Evolutionary conservation across 768 basidiomycete genomes (phyloP), one percentile per base, ranked within the genome.

Genomic region (Boletellus ananas): DNA sequence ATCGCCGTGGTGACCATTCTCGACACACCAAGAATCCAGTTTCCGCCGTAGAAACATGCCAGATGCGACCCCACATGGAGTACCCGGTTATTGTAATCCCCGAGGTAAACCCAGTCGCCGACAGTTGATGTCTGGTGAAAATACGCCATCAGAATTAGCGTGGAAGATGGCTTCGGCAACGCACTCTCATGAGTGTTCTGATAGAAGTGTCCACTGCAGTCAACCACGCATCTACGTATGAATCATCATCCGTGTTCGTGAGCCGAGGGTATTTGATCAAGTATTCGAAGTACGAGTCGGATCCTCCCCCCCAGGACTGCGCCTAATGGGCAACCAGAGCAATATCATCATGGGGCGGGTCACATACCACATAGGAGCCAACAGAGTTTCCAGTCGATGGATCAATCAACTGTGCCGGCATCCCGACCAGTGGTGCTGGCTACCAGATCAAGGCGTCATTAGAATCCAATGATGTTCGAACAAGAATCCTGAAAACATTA

Each of bases 231-330:
- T 87, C 76, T 14, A 76, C 77, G 49, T 80, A 87, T n/a, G 81
- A 58, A 43, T 75, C 71, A 62, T 88, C 77, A 47, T 79, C 58
- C 16, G 83, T 84, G 68, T 86, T 85, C 10, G 80, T 79, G 18
- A 89, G 71, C 21, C 84, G 83, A 4, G 87, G 47, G 41, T 79
- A 71, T 60, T 90, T 90, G 74, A 87, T 80, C 48, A 87, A 73
- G 58, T 89, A 88, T 62, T 90, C 87, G 52, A 85, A 84, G 68
- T 81, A 90, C 50, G 84, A 86, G 65, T 89, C 87, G 0, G 80
- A 81, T 27, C 84, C 85, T 42, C 80, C 71, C 1, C 79, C 79
- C 79, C 79, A 88, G n/a, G 83, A 79, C 86, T 86, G 37, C 27
- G 36, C 21, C 34, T 33, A 8, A 25, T 56, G 14, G 9, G 36